These are phyloP conservation scores for Colletotrichum tamarilloi DNA, from an alignment of 2,329 filamentous ascomycete species.

Conservation along the genomic window DNA sequence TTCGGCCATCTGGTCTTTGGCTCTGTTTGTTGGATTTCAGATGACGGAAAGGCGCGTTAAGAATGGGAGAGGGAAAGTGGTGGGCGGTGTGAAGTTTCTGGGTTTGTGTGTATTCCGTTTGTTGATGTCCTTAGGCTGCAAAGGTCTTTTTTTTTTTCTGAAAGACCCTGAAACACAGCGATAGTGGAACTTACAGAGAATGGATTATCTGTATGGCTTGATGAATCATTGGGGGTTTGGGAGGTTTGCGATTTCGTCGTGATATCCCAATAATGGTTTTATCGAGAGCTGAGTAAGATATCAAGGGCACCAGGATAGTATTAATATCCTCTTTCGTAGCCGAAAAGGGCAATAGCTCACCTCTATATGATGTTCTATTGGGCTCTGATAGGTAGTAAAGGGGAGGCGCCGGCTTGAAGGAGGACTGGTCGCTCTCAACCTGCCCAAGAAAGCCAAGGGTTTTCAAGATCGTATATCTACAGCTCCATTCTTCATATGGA, in stretches of 20 bases:
- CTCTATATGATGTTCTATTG: not conserved
- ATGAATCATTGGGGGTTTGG: not conserved
- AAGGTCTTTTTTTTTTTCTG: not conserved
- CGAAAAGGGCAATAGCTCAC: not conserved
- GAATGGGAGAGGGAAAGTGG: not conserved
- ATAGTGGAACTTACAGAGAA: too few species aligned
- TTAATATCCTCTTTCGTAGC: too few species aligned
- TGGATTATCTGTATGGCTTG: not conserved
- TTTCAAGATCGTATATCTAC: too few species aligned
- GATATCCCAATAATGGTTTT: not conserved
- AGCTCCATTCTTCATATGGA: too few species aligned
- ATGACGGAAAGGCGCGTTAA: constrained; percentile 2
- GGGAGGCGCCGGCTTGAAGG: not conserved
- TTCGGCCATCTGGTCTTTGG: constrained; percentile 21
- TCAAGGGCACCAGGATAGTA: too few species aligned
- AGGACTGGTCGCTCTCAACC: not conserved
- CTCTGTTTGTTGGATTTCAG: constrained; percentile 5
- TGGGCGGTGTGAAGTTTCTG: not conserved
- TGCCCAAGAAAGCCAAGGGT: too few species aligned
- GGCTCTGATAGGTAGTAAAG: not conserved
- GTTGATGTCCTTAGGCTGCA: not conserved
- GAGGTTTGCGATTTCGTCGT: not conserved
- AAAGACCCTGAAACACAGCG: not conserved
- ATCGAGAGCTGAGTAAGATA: not conserved
- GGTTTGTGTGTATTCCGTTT: not conserved